These are phyloP conservation scores for Venturiaceae sp. DNA, from an alignment of 2,329 filamentous ascomycete species.

Conservation along the genomic window DNA sequence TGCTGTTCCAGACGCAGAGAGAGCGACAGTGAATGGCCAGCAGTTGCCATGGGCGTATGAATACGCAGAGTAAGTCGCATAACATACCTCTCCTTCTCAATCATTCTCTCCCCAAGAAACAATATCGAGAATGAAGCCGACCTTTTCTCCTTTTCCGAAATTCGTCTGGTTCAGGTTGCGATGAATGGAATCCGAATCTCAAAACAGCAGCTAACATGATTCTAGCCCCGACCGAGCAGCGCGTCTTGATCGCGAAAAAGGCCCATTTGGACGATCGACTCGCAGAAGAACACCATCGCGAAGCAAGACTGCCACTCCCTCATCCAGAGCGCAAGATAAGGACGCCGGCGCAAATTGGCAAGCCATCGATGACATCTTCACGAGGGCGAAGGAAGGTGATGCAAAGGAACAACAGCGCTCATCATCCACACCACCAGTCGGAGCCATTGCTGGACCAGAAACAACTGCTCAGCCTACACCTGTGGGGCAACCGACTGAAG, in stretches of 20 bases:
- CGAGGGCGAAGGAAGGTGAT: conserved; percentile 9
- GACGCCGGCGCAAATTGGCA: conserved; percentile 32
- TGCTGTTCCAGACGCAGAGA: conserved; percentile 53
- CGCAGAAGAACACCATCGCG: conserved; percentile 36
- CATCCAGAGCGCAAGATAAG: conserved; percentile 47
- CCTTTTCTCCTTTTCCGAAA: background rate
- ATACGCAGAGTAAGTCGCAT: conserved; percentile 46
- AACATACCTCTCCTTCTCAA: conserved; percentile 8
- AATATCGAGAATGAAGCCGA: background rate
- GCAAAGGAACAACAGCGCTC: conserved; percentile 9
- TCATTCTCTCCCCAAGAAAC: background rate
- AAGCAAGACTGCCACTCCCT: conserved; percentile 44
- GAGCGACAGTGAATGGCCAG: conserved; percentile 48
- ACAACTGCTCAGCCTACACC: conserved; percentile 29
- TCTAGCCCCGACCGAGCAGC: conserved; percentile 30
- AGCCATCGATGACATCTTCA: conserved; percentile 38
- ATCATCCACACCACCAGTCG: conserved; percentile 16
- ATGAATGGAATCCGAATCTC: conserved; percentile 9
- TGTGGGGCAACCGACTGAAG: conserved; percentile 54
- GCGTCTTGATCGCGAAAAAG: conserved; percentile 37
- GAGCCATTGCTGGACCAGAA: conserved; percentile 11
- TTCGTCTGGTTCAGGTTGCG: conserved; percentile 10
- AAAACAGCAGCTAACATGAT: conserved; percentile 9
- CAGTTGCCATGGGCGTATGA: conserved; percentile 54
- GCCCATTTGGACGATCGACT: conserved; percentile 48